Conservation (phyloP, 1,284 basidiomycete species). For the Rhizoctonia solani region DNA sequence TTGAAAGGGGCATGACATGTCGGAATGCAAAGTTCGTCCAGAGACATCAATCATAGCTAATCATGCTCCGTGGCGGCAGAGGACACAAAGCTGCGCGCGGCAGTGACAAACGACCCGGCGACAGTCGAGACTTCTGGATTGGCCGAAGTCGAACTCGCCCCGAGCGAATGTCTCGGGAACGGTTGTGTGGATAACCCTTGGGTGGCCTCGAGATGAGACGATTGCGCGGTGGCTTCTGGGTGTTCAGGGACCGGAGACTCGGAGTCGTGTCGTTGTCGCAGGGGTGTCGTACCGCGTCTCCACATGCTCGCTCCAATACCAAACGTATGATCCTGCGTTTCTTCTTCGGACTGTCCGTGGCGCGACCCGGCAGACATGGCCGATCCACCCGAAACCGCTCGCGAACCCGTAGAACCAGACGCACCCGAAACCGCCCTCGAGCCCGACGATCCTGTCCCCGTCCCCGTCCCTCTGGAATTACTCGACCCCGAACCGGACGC, state of each 20-base stretch:
- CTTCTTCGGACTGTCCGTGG: not conserved
- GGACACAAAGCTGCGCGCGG: not conserved
- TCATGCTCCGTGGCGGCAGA: not conserved
- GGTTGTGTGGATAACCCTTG: not conserved
- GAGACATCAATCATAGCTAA: not conserved
- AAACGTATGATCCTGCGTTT: constrained; percentile 24
- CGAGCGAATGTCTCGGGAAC: not conserved
- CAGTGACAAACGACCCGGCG: not conserved
- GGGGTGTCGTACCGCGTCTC: not conserved
- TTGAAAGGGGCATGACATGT: too few species aligned
- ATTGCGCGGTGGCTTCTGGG: not conserved
- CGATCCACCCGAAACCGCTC: constrained; percentile 10
- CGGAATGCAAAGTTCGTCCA: too few species aligned
- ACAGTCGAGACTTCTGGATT: not conserved
- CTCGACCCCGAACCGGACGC: constrained; percentile 10
- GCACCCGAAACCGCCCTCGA: constrained; percentile 12
- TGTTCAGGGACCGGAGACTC: not conserved
- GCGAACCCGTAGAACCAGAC: not conserved
- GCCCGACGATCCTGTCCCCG: constrained; percentile 6
- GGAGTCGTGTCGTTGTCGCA: not conserved
- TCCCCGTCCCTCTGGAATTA: too few species aligned
- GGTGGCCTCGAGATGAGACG: too few species aligned
- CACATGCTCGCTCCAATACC: constrained; percentile 6
- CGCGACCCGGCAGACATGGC: constrained; percentile 5
- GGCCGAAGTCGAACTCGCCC: not conserved